Base-by-base conservation (phyloP, 225 moss, liverwort and hornwort species). In the Anthoceros angustus region DNA sequence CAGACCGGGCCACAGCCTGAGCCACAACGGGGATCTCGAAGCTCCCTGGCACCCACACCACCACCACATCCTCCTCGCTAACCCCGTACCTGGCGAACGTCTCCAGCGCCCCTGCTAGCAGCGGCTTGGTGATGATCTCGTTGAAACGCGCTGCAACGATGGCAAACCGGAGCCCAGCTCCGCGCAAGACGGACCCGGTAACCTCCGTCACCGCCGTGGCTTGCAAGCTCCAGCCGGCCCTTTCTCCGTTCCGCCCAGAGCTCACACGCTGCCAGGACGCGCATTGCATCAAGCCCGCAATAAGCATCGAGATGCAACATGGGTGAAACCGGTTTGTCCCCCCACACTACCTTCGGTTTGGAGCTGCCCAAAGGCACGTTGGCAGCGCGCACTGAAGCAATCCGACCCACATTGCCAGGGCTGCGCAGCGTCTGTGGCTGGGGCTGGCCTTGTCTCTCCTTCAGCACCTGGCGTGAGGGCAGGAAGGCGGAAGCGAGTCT, bases 131-230 rank as follows among this genome's bases (percentile, higher is more conserved):
- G 2, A 92, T 80, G 23, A 92, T 71, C 71, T 92, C 88, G 63
- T 92, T 92, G 75, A 92, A 92, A 42, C 86, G 88, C 16, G 80
- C 92, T 64, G 85, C 92, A 72, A 92, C 92, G 83, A 92, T 84
- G 72, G 82, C 92, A 71, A 92, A 86, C 23, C 81, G 83, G 4
- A 92, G 74, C 14, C 86, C 92, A 49, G 82, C 76, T 64, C 84
- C 86, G 61, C 80, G 79, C 74, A 88, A 69, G 16, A 88, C 21
- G 39, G 85, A 86, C 71, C 92, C 88, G 21, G 74, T 71, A 40
- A 83, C 12, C 72, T 88, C 83, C 68, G 72, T 83, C 12, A 76
- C 80, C 41, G 45, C 72, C n/a, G 79, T 7, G 7, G 55, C 55
- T 55, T n/a, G 55, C n/a, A 55, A 18, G 23, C 23, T 20, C 55